Evolutionary conservation across 352 stramenopile genomes (phyloP), one percentile per base, ranked within the genome.

Genomic region (Phytopythium delawarense): DNA sequence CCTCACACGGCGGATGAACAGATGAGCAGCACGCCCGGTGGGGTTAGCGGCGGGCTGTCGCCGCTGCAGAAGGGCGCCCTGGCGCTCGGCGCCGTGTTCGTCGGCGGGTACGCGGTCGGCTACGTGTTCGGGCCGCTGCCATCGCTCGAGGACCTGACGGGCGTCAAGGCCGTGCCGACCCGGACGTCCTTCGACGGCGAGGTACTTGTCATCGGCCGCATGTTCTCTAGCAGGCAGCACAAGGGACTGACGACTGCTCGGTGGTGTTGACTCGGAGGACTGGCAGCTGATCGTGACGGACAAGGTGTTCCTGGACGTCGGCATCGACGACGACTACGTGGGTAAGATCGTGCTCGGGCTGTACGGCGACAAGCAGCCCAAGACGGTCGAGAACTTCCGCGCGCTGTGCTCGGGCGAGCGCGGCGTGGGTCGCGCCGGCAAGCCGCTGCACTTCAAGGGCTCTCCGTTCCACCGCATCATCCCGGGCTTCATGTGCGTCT

Each of bases 381-480:
- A 87, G 45, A 93, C 85, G 8, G 84, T 88, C 13, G 80, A 83
- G 18, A 94, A 94, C 71, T 94, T 94, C 66, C 69, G 80, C 13
- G 73, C 85, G 32, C 62, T 96, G 44, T 96, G 88, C 71, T 84
- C 85, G 8, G 88, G 88, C 25, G 88, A 96, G 59, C 75, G 76
- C 25, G 79, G 79, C 5, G 56, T 63, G 23, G 93, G 91, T 20
- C 82, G 82, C 49, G 85, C 78, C 6, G 96, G 96, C n/a, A 98
- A 98, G 67, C 79, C 91, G 23, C 77, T 99, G 12, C 94, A 98
- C 78, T 99, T 96, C 81, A 98, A 99, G 71, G 93, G 70, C 61
- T 79, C 77, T 39, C 72, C 64, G 2, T 99, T 99, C 78, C 97
- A 99, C 79, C 87, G 97, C 48, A 97, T 99, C 45, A 99, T 99